A percentile compares a stretch with the other conserved stretches of the same genome.
Conservation (phyloP, 768 basidiomycete genomes). For the Candolleomyces aberdarensis region DNA sequence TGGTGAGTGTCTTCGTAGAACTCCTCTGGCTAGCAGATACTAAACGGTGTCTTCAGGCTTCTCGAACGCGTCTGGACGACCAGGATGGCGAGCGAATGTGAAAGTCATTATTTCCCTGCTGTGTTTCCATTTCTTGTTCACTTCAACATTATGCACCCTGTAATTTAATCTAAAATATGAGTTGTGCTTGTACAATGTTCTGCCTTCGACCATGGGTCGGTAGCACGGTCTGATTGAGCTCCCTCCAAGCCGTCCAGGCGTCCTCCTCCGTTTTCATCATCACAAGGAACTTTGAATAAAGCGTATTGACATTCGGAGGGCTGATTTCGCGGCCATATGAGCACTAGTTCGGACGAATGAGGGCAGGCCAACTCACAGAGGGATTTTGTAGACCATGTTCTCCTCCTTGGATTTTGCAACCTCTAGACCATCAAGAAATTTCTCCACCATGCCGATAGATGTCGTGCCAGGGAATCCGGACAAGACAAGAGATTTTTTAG, state of each 20-base stretch:
- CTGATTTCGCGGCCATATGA: slow-evolving; percentile 17
- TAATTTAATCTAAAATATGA: slow-evolving; percentile 36
- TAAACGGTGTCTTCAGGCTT: slow-evolving; percentile 36
- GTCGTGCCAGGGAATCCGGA: background rate
- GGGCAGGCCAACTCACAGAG: slow-evolving; percentile 36
- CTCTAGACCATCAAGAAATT: slow-evolving; percentile 41
- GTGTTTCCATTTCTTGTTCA: slow-evolving; percentile 9
- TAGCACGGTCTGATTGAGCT: slow-evolving; percentile 55
- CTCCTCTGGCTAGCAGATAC: background rate
- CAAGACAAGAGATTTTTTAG: slow-evolving; percentile 36
- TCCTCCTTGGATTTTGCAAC: slow-evolving; percentile 37
- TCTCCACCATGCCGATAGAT: slow-evolving; percentile 28
- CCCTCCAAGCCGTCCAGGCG: slow-evolving; percentile 65
- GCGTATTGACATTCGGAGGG: slow-evolving; percentile 35
- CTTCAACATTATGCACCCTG: slow-evolving; percentile 7
- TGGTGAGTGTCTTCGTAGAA: slow-evolving; percentile 38
- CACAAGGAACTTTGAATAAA: slow-evolving; percentile 53
- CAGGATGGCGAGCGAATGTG: slow-evolving; percentile 71
- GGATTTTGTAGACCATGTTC: slow-evolving; percentile 47
- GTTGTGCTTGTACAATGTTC: slow-evolving; percentile 19
- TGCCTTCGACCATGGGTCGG: slow-evolving; percentile 11
- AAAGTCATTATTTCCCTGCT: slow-evolving; percentile 20
- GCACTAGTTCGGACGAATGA: background rate
- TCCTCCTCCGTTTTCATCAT: slow-evolving; percentile 56
- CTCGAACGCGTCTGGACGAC: slow-evolving; percentile 61